These are phyloP conservation scores for Ammopiptanthus mongolicus DNA, from an alignment of 306 rosid species.

Conservation along the genomic window DNA sequence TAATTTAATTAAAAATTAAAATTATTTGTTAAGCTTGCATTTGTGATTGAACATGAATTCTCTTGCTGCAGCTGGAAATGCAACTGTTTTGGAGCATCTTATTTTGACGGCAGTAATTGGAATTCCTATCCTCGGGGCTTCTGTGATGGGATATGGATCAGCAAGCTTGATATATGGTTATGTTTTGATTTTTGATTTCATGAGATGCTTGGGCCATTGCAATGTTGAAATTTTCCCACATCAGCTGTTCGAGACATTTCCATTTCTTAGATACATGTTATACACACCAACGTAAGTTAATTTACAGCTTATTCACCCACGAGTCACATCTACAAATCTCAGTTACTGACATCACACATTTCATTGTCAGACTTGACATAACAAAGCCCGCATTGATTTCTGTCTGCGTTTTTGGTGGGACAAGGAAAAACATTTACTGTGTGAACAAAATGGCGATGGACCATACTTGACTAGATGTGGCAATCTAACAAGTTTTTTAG, in stretches of 20 bases:
- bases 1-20: too few species aligned
- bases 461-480: not conserved
- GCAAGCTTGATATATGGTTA: conserved; percentile 41
- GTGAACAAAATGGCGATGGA: not conserved
- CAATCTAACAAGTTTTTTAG: not conserved
- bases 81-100: conserved; percentile 67
- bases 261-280: conserved; percentile 58
- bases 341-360: not conserved
- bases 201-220: conserved; percentile 77
- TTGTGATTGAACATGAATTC: not conserved
- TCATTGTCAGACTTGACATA: not conserved
- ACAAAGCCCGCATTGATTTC: conserved; percentile 3
- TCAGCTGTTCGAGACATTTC: conserved; percentile 47
- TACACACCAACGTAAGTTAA: conserved; percentile 86
- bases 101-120: conserved; percentile 49
- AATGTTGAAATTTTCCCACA: conserved; percentile 72
- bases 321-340: not conserved
- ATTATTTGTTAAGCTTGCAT: not conserved
- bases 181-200: conserved; percentile 59
- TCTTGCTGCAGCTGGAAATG: conserved; percentile 63
- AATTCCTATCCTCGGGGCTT: conserved; percentile 60
- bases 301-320: not conserved
- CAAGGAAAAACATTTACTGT: conserved; percentile 22
- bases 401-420: not conserved
- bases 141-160: conserved; percentile 71